Evolutionary conservation across 179 eudicot species (phyloP), one percentile per base, ranked within the genome.

Genomic region (Beta corolliflora): DNA sequence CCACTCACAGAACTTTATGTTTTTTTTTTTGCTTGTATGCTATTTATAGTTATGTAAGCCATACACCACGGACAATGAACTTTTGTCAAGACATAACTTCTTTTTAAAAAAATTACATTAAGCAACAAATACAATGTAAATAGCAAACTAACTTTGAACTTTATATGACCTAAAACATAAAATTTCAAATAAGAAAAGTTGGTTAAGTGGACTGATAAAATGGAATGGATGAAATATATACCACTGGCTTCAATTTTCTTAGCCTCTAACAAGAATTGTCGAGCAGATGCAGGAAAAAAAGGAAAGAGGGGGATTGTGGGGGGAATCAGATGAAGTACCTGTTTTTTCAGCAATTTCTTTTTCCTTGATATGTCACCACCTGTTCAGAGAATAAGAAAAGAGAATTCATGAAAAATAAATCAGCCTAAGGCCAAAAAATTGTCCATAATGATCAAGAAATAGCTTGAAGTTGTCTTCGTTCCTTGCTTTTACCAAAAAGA

Each of bases 351-450:
- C 89, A 95, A 82, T 79, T 95, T 95, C 97, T 93, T 95, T 85
- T 95, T 95, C 84, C 98, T 91, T 12, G 97, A 72, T 78, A 95
- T 95, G 88, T 95, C 98, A 48, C 98, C 98, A 81, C 98, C 98
- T 95, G 84, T 54, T 55, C 45, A 16, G 18, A 7, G 8, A 11
- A 36, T 76, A 87, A n/a, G 46, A 13, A 29, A 19, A 19, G 29
- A 50, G 23, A n/a, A 58, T 14, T 19, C 7, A 80, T 45, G 29
- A 58, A 2, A 65, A 44, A 25, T 25, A 25, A 25, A 25, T 25
- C 29, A 25, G 29, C 29, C 29, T 25, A 25, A 25, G 29, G 29
- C 29, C 29, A 25, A 25, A 36, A 36, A 36, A 36, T 36, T 36
- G 41, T 36, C 41, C 41, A 36, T 36, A 36, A 36, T 36, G 41